Conservation (phyloP, 1,284 basidiomycete genomes). For the Filobasidium uniguttulatum region DNA sequence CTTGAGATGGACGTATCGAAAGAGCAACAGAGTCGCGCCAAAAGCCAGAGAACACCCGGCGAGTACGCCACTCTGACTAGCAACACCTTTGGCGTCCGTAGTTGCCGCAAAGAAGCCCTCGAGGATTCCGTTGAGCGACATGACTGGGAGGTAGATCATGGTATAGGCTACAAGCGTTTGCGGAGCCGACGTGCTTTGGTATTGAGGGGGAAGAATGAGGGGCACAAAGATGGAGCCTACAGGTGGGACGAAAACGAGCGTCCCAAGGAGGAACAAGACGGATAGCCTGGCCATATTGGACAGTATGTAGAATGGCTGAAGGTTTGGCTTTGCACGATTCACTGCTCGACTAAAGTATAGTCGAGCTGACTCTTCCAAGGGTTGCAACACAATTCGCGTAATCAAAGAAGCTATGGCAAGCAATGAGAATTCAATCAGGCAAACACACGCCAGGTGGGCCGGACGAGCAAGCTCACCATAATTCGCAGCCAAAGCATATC, state of each 20-base stretch:
- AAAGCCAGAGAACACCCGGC: conserved; percentile 14
- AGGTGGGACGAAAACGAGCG: conserved; percentile 57
- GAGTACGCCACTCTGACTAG: conserved; percentile 47
- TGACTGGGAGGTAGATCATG: conserved; percentile 66
- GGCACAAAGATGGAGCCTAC: conserved; percentile 57
- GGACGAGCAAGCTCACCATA: conserved; percentile 50
- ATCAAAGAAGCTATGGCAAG: conserved; percentile 59
- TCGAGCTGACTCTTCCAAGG: conserved; percentile 76
- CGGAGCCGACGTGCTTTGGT: conserved; percentile 58
- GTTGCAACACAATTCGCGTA: conserved; percentile 81
- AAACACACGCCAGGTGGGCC: background rate
- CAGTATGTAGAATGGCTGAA: conserved; percentile 23
- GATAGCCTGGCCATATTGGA: conserved; percentile 54
- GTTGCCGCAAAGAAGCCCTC: conserved; percentile 78
- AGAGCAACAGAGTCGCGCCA: conserved; percentile 1
- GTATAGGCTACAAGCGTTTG: conserved; percentile 58
- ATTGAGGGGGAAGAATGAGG: conserved; percentile 57
- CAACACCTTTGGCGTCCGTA: conserved; percentile 51
- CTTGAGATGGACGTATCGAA: background rate
- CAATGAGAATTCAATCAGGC: background rate
- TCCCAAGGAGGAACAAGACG: conserved; percentile 52
- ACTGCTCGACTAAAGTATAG: conserved; percentile 67
- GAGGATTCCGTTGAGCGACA: conserved; percentile 74
- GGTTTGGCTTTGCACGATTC: background rate
- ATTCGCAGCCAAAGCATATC: conserved; percentile 85